Conservation (phyloP, 163 green algal species). For the Scenedesmus sp. region DNA sequence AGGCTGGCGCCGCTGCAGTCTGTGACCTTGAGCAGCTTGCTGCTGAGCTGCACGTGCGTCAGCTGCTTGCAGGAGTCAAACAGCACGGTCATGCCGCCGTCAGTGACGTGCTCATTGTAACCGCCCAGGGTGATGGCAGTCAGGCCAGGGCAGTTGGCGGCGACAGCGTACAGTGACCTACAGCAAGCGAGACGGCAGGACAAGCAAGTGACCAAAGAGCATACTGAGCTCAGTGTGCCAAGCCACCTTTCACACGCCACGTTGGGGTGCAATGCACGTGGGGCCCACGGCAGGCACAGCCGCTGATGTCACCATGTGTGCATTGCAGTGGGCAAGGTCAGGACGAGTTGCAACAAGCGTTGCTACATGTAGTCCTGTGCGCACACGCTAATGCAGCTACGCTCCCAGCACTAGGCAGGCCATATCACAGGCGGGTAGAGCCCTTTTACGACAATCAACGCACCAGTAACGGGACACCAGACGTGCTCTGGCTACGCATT, state of each 20-base stretch:
- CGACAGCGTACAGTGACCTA: conserved; percentile 63
- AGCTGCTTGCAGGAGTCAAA: conserved; percentile 54
- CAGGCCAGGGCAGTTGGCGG: conserved; percentile 55
- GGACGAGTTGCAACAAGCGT: too few species aligned
- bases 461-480: too few species aligned
- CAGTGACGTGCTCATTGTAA: conserved; percentile 62
- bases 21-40: conserved; percentile 64
- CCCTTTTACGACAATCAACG: too few species aligned
- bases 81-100: conserved; percentile 62
- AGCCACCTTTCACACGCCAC: background rate
- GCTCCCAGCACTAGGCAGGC: too few species aligned
- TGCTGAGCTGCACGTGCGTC: conserved; percentile 36
- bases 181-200: background rate
- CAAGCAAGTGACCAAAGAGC: background rate
- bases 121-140: conserved; percentile 27
- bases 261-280: background rate
- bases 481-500: background rate
- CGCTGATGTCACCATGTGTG: background rate
- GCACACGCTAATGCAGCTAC: too few species aligned
- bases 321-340: background rate
- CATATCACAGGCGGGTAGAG: too few species aligned
- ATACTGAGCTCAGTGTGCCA: background rate
- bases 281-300: background rate
- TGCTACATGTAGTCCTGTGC: too few species aligned
- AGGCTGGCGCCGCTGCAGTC: conserved; percentile 38